Evolutionary conservation across 192 early-diverging fungal genomes (phyloP).

Genomic region (Coemansia aciculifera): DNA sequence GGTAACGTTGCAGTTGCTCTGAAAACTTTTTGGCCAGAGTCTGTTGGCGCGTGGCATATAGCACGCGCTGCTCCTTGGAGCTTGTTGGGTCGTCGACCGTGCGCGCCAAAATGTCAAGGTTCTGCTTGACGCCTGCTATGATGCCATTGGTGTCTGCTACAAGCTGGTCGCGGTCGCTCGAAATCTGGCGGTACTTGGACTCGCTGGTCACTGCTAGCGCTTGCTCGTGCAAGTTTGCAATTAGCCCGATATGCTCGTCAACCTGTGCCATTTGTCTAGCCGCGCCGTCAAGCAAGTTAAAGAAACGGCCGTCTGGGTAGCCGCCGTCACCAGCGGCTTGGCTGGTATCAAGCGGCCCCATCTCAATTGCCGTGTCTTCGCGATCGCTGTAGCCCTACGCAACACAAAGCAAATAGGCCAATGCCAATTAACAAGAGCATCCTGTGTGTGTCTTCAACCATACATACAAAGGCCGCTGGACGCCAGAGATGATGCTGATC

Average conservation of each 20-base stretch:
- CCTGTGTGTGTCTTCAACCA: not conserved
- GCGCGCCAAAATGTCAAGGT: constrained; percentile 40
- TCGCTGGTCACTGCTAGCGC: constrained; percentile 52
- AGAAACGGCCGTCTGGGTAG: constrained; percentile 44
- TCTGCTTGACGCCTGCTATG: constrained; percentile 42
- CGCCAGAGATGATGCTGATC: not conserved
- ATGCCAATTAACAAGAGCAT: not conserved
- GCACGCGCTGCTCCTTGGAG: constrained; percentile 36
- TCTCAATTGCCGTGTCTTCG: constrained; percentile 46
- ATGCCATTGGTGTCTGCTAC: constrained; percentile 43
- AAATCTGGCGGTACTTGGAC: constrained; percentile 40
- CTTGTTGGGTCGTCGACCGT: constrained; percentile 40
- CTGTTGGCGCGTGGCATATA: constrained; percentile 44
- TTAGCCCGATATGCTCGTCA: constrained; percentile 40
- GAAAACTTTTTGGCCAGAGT: constrained; percentile 40
- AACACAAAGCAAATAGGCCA: not conserved
- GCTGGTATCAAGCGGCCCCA: constrained; percentile 26
- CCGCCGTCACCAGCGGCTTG: constrained; percentile 10
- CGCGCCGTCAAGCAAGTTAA: constrained; percentile 27
- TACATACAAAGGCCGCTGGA: not conserved
- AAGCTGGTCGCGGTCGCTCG: constrained; percentile 47
- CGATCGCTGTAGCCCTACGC: constrained; percentile 38
- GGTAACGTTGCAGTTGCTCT: constrained; percentile 50
- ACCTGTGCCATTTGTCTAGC: constrained; percentile 42
- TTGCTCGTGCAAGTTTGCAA: constrained; percentile 49